Evolutionary conservation across 768 basidiomycete genomes (phyloP), one percentile per base, ranked within the genome.

Genomic region (Mycena capillaripes): DNA sequence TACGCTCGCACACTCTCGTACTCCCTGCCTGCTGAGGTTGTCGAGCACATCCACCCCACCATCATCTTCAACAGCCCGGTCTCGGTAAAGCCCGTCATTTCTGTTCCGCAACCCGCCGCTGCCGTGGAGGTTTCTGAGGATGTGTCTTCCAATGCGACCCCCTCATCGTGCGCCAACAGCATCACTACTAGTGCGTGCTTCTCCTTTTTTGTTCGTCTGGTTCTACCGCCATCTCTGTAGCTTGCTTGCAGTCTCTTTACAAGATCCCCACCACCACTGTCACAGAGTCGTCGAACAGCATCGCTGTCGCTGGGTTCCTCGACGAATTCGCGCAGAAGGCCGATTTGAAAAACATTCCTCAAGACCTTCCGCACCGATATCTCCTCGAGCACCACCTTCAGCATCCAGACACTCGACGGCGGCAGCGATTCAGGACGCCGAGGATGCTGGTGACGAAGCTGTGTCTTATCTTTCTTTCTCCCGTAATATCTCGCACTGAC

Each of bases 31-130:
- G 48, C 73, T 12, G 75, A 77, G 21, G 77, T 85, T 10, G 66
- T 75, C 38, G 73, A 70, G 1, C 78, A 81, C 46, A 70, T 85
- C 69, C 81, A 86, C n/a, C 87, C 88, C 3, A 71, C 76, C 7
- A 70, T 61, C 25, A 60, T 50, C 36, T 77, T 85, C 72, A 79
- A 81, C 23, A 61, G 14, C 27, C 52, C 50, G 23, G 55, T 21
- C 1, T 25, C 42, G 9, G 1, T 78, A 0, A 75, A 68, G 30
- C 69, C 76, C 77, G 81, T 70, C 21, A 79, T 70, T n/a, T 44
- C 30, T 21, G 42, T 46, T 4, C 30, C 52, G 55, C 36, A 38
- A 27, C 56, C n/a, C 32, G 10, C 79, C 38, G 29, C 34, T 38
- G 36, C 36, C 36, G 36, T 6, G 6, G 36, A 6, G 36, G 38